Evolutionary conservation across 2,329 filamentous ascomycete species (phyloP), one percentile per base, ranked within the genome.

Genomic region (Aspergillus sp.): DNA sequence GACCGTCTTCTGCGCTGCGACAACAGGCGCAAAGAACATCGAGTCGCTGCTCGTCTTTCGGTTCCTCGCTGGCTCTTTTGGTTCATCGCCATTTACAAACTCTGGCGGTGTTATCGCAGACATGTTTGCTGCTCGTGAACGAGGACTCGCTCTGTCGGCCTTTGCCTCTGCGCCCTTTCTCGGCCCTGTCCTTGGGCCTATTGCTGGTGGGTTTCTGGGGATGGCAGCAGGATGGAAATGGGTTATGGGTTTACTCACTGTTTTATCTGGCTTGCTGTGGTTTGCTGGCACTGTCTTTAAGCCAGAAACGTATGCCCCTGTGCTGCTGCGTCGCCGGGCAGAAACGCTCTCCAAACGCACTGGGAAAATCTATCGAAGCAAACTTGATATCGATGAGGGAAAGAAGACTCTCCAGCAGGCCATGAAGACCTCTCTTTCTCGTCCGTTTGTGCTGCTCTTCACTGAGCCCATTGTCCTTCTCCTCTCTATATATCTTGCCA

Each of bases 1-100:
- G 37, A 27, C 42, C 19, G 37, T 38, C 9, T 44, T 46, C 26
- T 36, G 31, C 8, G 45, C 71, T 6, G 71, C 70, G 11, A 75
- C 77, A 5, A 78, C 72, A 10, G 67, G 74, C 0, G 33, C 28
- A 9, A 65, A 75, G 35, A 78, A 73, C 49, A 78, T 83, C 48
- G 67, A 66, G 33, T 74, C 76, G 1, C 68, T 86, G 4, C 60
- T 85, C 28, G 70, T 83, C 10, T 65, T 83, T 19, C 75, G 82
- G 37, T 84, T 85, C 68, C 61, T 71, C 31, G 68, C 68, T 39
- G 69, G 67, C 26, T 54, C 66, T 2, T 68, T 70, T 13, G 38
- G 41, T 7, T 37, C 41, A 7, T 39, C 41, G 10, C 45, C 44
- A 4, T 35, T 47, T n/a, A 35, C 19, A 19, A 19, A 19, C 19